A percentile compares a stretch with the other conserved stretches of the same genome.
These are phyloP conservation scores for Saprolegnia parasitica DNA, from an alignment of 352 stramenopile species.

Conservation along the genomic window DNA sequence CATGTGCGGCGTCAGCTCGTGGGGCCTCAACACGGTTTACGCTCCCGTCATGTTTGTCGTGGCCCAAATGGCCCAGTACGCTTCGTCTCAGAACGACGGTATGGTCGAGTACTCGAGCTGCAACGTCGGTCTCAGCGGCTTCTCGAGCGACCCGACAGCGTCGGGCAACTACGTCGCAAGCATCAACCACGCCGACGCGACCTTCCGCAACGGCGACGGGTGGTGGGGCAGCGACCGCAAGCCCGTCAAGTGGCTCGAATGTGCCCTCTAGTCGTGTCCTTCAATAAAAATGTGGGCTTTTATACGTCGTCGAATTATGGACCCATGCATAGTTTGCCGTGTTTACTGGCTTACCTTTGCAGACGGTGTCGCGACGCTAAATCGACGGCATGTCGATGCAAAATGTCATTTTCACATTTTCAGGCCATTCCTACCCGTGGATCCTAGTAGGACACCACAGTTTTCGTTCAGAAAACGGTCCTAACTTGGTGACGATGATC, in stretches of 20 bases:
- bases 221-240: constrained; percentile 35
- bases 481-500: too few relatives aligned
- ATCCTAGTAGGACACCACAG: too few relatives aligned
- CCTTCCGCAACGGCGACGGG: constrained; percentile 34
- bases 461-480: too few relatives aligned
- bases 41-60: constrained; percentile 31
- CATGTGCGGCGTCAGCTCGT: constrained; percentile 38
- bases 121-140: constrained; percentile 3
- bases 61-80: constrained; percentile 26
- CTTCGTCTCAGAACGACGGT: constrained; percentile 35
- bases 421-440: too few relatives aligned
- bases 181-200: constrained; percentile 36
- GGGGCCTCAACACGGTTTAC: constrained; percentile 32
- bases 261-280: constrained; percentile 30
- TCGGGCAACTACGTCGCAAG: constrained; percentile 33
- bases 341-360: not conserved
- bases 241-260: constrained; percentile 40
- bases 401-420: too few relatives aligned
- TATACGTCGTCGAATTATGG: not conserved
- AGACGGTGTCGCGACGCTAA: too few relatives aligned
- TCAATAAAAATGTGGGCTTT: not conserved
- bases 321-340: not conserved
- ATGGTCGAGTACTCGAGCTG: constrained; percentile 40
- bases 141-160: constrained; percentile 29
- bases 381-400: too few relatives aligned